These are phyloP conservation scores for Gossypium lobatum DNA, from an alignment of 441 rosid species.

Conservation along the genomic window DNA sequence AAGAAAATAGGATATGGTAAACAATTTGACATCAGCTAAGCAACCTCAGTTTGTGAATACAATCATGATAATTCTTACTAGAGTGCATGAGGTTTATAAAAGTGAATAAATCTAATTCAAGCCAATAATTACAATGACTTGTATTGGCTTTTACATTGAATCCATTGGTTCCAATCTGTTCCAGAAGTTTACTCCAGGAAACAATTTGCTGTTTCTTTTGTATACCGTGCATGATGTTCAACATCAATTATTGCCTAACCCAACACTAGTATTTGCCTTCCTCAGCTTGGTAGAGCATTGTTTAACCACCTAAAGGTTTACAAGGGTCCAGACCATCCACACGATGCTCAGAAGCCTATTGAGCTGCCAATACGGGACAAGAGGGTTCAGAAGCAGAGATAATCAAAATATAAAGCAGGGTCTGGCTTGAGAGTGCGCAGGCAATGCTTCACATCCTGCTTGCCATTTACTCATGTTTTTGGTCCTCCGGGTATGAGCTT, in stretches of 20 bases:
- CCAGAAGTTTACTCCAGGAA: neutral
- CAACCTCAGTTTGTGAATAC: neutral
- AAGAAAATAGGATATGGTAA: neutral
- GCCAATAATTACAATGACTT: neutral
- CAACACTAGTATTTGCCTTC: conserved; percentile 8
- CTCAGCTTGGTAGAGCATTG: conserved; percentile 87
- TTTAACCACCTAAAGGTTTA: conserved; percentile 94
- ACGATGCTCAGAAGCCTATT: conserved; percentile 79
- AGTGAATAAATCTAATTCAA: neutral
- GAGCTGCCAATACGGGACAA: conserved; percentile 84
- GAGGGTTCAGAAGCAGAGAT: conserved; percentile 58
- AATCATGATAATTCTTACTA: neutral
- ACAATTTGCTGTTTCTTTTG: neutral
- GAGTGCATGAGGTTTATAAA: neutral
- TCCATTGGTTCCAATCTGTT: neutral
- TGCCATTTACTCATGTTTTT: neutral
- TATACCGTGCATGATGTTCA: neutral
- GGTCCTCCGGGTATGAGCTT: neutral
- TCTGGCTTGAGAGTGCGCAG: conserved; percentile 11
- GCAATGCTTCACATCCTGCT: conserved; percentile 4
- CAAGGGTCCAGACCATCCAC: conserved; percentile 92
- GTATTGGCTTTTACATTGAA: neutral
- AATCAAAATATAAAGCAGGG: conserved; percentile 17
- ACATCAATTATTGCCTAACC: neutral
- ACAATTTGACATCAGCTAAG: neutral